Conservation (phyloP, 2,329 filamentous ascomycete genomes). For the Hypoxylon sp. region DNA sequence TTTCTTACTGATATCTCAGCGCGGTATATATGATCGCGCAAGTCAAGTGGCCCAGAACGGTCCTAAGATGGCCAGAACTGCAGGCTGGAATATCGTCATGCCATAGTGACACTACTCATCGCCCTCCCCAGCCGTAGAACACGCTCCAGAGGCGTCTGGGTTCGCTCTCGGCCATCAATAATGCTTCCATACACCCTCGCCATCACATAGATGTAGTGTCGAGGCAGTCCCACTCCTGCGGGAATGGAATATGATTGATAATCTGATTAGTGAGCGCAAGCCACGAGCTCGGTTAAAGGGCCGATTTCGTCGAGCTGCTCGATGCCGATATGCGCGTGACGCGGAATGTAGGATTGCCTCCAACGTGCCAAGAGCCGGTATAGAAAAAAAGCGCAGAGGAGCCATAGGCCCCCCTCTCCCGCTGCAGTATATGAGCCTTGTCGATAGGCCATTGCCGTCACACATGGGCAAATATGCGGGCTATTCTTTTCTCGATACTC, state of each 20-base stretch:
- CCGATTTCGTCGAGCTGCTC: background rate
- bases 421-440: slow-evolving; percentile 4
- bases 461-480: slow-evolving; percentile 35
- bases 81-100: slow-evolving; percentile 3
- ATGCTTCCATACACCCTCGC: background rate
- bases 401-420: background rate
- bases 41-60: slow-evolving; percentile 7
- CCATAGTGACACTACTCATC: background rate
- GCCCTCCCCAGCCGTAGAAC: slow-evolving; percentile 1
- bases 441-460: background rate
- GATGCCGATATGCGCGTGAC: slow-evolving; percentile 3
- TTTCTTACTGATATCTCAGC: slow-evolving; percentile 7
- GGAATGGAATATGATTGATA: slow-evolving; percentile 11
- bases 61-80: slow-evolving; percentile 5
- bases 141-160: background rate
- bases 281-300: slow-evolving; percentile 10
- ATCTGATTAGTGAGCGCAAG: slow-evolving; percentile 20
- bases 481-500: slow-evolving; percentile 6
- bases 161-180: slow-evolving; percentile 5
- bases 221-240: slow-evolving; percentile 13
- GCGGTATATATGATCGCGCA: background rate
- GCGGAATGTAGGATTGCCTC: slow-evolving; percentile 22
- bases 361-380: background rate
- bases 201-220: background rate
- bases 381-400: slow-evolving; percentile 25